Base-by-base conservation (phyloP, 371 early-diverging fungal genomes). In the Actinomortierella ambigua region DNA sequence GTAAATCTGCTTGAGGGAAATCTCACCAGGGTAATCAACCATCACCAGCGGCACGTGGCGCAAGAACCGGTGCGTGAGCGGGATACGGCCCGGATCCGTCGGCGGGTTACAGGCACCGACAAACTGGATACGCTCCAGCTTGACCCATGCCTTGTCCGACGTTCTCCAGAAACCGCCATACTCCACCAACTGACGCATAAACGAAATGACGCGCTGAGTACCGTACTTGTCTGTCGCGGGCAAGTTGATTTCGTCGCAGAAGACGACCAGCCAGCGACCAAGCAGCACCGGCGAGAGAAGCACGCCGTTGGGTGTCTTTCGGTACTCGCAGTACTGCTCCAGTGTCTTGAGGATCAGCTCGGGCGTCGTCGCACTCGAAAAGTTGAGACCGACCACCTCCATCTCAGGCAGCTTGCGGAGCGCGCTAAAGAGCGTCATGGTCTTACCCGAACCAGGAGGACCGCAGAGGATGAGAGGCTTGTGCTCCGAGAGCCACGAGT, bases 41-140 rank as follows among this genome's bases (percentile, higher is more conserved):
- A 98, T 90, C 26, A 98, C 90, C 53, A 99, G 79, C 34, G 99
- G 97, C 17, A 97, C 93, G 65, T 98, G 97, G 22, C 98, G 90
- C 62, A 99, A 80, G 91, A 97, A 98, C 75, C 99, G 88, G 60
- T 92, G 95, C 40, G 95, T 90, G 50, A 99, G 79, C 18, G 95
- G 95, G 3, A 97, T 93, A 77, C 99, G 95, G 50, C 99, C 99
- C 40, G 98, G 95, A 80, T 99, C 99, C 0, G 98, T 98, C 1
- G 99, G 99, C 50, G 99, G 99, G 65, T 99, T 99, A 83, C 99
- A 98, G 15, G 99, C 99, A 59, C 99, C 99, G 14, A 98, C 98
- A 79, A 99, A 97, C 79, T 98, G 98, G 56, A 98, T 94, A 39
- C 97, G 90, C 81, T 97, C 96, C 40, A 99, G 77, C 39, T 85